Percentiles rank a stretch among this genome's conserved stretches.
Evolutionary conservation across 768 basidiomycete genomes (phyloP).

Genomic region (Rubroboletus satanas): DNA sequence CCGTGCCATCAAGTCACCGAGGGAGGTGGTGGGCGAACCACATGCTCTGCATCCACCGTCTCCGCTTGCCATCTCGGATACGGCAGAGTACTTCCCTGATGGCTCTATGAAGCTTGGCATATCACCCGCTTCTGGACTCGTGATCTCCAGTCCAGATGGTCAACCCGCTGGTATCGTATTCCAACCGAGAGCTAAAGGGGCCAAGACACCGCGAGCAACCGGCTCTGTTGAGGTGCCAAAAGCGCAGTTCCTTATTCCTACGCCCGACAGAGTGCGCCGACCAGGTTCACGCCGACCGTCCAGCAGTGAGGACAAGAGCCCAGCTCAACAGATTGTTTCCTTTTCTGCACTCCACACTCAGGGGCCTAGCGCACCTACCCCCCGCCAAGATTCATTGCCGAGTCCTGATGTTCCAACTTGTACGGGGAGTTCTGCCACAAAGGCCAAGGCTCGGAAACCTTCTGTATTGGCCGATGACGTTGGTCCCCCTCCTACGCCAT

Average conservation of each 20-base stretch:
- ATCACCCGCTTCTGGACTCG: constrained; percentile 78
- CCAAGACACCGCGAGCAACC: constrained; percentile 30
- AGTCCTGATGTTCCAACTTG: constrained; percentile 19
- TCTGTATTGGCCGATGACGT: constrained; percentile 31
- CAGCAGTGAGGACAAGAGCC: constrained; percentile 26
- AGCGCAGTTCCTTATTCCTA: constrained; percentile 33
- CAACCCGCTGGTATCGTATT: constrained; percentile 96
- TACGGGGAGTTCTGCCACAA: constrained; percentile 5
- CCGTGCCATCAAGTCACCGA: constrained; percentile 54
- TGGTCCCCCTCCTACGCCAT: constrained; percentile 7
- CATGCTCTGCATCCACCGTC: constrained; percentile 53
- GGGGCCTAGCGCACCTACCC: constrained; percentile 6
- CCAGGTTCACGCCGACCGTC: constrained; percentile 27
- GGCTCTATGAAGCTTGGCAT: constrained; percentile 68
- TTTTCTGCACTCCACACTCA: constrained; percentile 29
- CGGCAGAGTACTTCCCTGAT: constrained; percentile 62
- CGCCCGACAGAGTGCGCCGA: constrained; percentile 26
- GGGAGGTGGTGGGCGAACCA: constrained; percentile 39
- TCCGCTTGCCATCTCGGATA: constrained; percentile 66
- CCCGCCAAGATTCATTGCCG: constrained; percentile 24
- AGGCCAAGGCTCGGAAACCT: constrained; percentile 28
- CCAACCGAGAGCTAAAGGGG: constrained; percentile 60
- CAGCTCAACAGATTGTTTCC: constrained; percentile 24
- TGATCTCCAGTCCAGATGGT: constrained; percentile 91
- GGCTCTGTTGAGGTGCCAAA: constrained; percentile 46